phyloP scores from a whole-genome alignment of 495 filamentous ascomycete genomes.

The Pyrenula massariospora region DNA sequence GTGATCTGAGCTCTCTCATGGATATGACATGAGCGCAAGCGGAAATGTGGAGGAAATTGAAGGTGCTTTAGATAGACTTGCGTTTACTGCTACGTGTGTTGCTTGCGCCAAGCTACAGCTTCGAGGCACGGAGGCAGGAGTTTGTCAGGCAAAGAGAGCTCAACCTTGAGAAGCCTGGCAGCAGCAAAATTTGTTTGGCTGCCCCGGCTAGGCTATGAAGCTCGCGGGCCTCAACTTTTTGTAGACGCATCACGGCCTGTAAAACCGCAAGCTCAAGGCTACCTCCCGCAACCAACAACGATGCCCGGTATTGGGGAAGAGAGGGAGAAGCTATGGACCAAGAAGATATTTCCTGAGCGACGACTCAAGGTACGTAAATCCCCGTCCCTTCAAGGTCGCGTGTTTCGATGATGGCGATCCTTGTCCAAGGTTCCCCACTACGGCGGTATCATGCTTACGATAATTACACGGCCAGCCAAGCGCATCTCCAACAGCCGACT shows the following conservation, averaged over 20 bases:
- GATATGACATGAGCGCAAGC: too few species aligned
- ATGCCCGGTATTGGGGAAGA: background rate
- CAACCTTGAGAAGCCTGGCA: background rate
- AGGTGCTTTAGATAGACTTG: too few species aligned
- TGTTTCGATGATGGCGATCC: background rate
- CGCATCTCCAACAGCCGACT: background rate
- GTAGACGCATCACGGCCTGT: background rate
- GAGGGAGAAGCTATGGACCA: background rate
- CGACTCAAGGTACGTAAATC: background rate
- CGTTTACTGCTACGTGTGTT: too few species aligned
- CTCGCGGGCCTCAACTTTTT: background rate
- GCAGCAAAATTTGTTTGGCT: background rate
- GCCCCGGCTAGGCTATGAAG: background rate
- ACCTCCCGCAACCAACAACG: background rate
- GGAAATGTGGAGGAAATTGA: too few species aligned
- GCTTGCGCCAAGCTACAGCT: too few species aligned
- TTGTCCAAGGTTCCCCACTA: too few species aligned
- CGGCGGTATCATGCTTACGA: too few species aligned
- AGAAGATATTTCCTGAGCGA: background rate
- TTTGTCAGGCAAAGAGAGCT: background rate
- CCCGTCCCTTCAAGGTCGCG: background rate
- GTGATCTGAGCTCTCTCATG: too few species aligned
- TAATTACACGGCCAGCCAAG: background rate
- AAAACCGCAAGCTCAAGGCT: background rate
- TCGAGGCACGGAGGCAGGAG: background rate